These are phyloP conservation scores for Phanerochaete carnosa DNA, from an alignment of 768 basidiomycete species.

Conservation along the genomic window DNA sequence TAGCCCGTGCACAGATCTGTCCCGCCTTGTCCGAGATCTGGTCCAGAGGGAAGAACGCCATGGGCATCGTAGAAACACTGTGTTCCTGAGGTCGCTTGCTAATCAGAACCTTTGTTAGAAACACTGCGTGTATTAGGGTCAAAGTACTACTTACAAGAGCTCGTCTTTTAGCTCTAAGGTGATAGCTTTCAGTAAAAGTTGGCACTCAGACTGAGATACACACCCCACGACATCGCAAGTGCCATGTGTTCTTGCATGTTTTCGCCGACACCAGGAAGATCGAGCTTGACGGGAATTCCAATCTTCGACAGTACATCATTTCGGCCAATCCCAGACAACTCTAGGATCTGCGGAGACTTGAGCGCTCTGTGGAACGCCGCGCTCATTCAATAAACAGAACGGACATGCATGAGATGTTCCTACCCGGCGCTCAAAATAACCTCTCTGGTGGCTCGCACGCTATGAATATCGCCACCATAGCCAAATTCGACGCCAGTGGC, in stretches of 20 bases:
- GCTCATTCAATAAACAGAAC: neutral
- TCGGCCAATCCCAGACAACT: slow-evolving; percentile 47
- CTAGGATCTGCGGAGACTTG: slow-evolving; percentile 44
- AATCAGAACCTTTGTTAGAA: no score
- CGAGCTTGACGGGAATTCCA: slow-evolving; percentile 32
- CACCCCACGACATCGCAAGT: slow-evolving; percentile 19
- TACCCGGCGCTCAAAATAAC: slow-evolving; percentile 12
- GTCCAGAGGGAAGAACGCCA: slow-evolving; percentile 6
- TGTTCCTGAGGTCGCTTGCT: neutral
- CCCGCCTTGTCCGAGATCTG: slow-evolving; percentile 1
- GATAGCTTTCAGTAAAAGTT: neutral
- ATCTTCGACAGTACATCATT: slow-evolving; percentile 27
- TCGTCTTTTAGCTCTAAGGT: slow-evolving; percentile 8
- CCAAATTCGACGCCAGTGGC: slow-evolving; percentile 7
- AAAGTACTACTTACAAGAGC: slow-evolving; percentile 13
- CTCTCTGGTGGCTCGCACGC: slow-evolving; percentile 4
- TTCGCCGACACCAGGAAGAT: slow-evolving; percentile 46
- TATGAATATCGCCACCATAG: neutral
- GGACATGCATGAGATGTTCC: neutral
- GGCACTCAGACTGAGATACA: neutral
- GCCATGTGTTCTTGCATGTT: slow-evolving; percentile 43
- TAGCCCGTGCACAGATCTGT: neutral
- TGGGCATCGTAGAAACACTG: neutral
- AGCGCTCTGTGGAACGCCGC: slow-evolving; percentile 32
- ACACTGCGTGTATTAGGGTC: no score